Evolutionary conservation across 2,329 filamentous ascomycete species (phyloP), one percentile per base, ranked within the genome.

Genomic region (Dryadomyces quercivorus): DNA sequence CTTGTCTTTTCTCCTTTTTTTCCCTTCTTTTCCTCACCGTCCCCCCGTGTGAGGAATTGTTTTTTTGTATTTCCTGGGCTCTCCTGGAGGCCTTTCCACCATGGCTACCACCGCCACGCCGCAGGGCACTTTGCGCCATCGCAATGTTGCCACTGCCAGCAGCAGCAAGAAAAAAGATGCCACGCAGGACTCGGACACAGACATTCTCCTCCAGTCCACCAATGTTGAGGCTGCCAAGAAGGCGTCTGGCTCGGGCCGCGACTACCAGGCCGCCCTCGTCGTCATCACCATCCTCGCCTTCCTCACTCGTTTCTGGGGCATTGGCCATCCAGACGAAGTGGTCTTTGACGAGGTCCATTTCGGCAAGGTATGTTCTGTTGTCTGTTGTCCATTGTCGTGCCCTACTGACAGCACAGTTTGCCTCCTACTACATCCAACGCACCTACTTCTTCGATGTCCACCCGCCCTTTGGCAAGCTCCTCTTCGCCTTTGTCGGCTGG

Each of bases 381-480:
- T 40, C 21, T n/a, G 10, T 36, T 34, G 15, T 50, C 22, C n/a
- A n/a, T 43, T 26, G 5, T 42, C 38, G 2, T 21, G 21, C 3
- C 49, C 12, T 22, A 31, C 34, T 47, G n/a, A 44, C 15, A 2
- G 10, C 46, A 31, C 62, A 86, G 82, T 86, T 86, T 65, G 82
- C 82, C 55, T 86, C 82, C 10, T 85, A 82, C 67, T 98, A 98
- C 69, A 84, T 98, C 63, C 85, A 96, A 73, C 86, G 90, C 64
- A 96, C 90, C 59, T 98, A 97, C 76, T 98, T 98, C 78, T 98
- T 98, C 82, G 93, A 98, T 74, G 93, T 98, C 54, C 93, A 98
- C 70, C 93, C 93, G 62, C 93, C 93, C 16, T 94, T 98, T 64
- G 93, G 88, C 70, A 98, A 98, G 77, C 89, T 98, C 57, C 84